Base-by-base conservation (phyloP, 2,329 filamentous ascomycete species). In the Fusarium sp. region DNA sequence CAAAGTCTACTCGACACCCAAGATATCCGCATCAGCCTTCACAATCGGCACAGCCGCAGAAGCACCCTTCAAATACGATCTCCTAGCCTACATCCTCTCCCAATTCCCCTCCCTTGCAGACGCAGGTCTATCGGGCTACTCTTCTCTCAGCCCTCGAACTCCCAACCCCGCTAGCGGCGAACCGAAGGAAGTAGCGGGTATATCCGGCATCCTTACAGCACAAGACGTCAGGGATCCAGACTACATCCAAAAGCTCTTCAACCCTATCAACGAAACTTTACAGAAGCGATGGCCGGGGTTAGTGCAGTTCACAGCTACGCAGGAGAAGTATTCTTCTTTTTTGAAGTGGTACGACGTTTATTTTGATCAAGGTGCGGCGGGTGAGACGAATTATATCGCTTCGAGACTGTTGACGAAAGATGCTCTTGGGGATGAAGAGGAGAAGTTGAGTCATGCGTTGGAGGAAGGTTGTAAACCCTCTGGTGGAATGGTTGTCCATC, bases 91-190 rank as follows among this genome's bases (percentile, higher is more conserved):
- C 24, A 80, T 86, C 55, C 78, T 86, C 7, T 81, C 81, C 0
- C 76, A 80, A 12, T 80, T 86, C 9, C 85, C 87, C 0, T 70
- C 77, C 0, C 78, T 89, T 0, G 82, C 82, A 11, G 84, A 85
- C 22, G 81, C 82, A 0, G 87, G 87, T 7, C 79, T 88, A 9
- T 85, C 85, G 15, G 83, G 84, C 3, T 87, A 86, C 70, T 82
- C 83, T 30, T 74, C 74, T 25, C 76, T 88, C 27, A 77, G 78
- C 1, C 58, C 57, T 2, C 56, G 66, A 18, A 78, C 80, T 1
- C 77, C 78, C 0, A 84, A 82, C 32, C 75, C 52, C 82, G 10
- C 78, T 78, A 1, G 77, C 76, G 4, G 53, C 71, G 34, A 38
- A 1, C 77, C 77, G 0, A 68, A 77, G 22, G 76, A 78, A 15